These are phyloP conservation scores for Letharia lupina DNA, from an alignment of 495 filamentous ascomycete species.

Conservation along the genomic window DNA sequence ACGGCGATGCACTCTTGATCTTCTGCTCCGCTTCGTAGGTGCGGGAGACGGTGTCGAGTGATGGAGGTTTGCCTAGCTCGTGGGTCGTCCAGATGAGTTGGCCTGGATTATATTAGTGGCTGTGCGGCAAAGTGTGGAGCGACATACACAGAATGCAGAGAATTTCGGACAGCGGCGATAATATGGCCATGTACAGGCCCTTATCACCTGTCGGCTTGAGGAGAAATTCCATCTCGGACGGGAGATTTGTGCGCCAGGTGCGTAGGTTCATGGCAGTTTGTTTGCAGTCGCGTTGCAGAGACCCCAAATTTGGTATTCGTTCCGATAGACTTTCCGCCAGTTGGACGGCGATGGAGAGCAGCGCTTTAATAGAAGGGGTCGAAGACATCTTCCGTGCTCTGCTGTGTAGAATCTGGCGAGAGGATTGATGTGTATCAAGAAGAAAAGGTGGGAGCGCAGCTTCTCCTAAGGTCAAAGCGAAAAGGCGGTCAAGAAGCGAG, in stretches of 20 bases:
- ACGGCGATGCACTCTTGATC: not conserved
- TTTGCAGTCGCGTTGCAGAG: not conserved
- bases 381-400: not conserved
- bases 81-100: not conserved
- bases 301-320: not conserved
- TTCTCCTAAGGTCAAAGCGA: not conserved
- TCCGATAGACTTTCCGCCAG: not conserved
- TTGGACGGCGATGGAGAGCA: not conserved
- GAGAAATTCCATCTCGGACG: not conserved
- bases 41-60: not conserved
- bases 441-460: not conserved
- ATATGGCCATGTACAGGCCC: not conserved
- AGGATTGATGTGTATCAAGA: not conserved
- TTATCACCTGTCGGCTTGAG: not conserved
- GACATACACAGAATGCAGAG: slow-evolving; percentile 2
- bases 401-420: not conserved
- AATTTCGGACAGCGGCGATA: not conserved
- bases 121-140: not conserved
- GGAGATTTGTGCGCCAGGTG: not conserved
- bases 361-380: not conserved
- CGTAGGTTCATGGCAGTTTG: not conserved
- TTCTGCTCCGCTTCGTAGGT: slow-evolving; percentile 4
- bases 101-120: not conserved
- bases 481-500: not conserved
- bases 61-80: not conserved